Evolutionary conservation across 2,329 filamentous ascomycete species (phyloP).

Genomic region (Didymosphaeria variabile): DNA sequence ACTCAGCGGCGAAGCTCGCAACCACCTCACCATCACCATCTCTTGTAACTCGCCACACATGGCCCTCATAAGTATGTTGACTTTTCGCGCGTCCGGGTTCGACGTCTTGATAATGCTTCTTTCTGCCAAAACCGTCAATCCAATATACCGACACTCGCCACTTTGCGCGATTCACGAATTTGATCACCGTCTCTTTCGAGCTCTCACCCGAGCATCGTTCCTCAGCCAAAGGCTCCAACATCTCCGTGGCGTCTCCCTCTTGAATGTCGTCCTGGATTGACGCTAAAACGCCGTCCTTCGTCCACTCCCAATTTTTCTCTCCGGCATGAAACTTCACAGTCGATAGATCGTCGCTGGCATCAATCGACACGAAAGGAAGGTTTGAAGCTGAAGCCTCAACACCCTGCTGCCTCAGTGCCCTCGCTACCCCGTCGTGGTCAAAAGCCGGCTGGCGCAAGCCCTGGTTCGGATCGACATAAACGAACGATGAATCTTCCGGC

Average conservation of each 20-base stretch:
- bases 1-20: conserved; percentile 22
- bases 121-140: conserved; percentile 21
- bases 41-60: conserved; percentile 27
- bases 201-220: conserved; percentile 13
- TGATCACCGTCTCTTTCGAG: conserved; percentile 14
- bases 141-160: conserved; percentile 20
- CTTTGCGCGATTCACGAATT: conserved; percentile 18
- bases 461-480: conserved; percentile 23
- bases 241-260: conserved; percentile 2
- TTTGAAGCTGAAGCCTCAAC: conserved; percentile 22
- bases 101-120: conserved; percentile 21
- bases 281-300: conserved; percentile 15
- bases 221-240: conserved; percentile 16
- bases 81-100: conserved; percentile 14
- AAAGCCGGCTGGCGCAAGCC: conserved; percentile 23
- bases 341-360: conserved; percentile 12
- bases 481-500: conserved; percentile 16
- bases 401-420: conserved; percentile 18
- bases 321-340: conserved; percentile 26
- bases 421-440: conserved; percentile 26
- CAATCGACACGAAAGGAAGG: conserved; percentile 28
- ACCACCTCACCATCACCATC: conserved; percentile 11
- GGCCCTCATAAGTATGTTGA: conserved; percentile 22
- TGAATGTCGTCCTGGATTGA: conserved; percentile 18
- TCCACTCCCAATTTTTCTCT: conserved; percentile 27